Conservation (phyloP, 768 basidiomycete species). For the Tulasnella sp. region DNA sequence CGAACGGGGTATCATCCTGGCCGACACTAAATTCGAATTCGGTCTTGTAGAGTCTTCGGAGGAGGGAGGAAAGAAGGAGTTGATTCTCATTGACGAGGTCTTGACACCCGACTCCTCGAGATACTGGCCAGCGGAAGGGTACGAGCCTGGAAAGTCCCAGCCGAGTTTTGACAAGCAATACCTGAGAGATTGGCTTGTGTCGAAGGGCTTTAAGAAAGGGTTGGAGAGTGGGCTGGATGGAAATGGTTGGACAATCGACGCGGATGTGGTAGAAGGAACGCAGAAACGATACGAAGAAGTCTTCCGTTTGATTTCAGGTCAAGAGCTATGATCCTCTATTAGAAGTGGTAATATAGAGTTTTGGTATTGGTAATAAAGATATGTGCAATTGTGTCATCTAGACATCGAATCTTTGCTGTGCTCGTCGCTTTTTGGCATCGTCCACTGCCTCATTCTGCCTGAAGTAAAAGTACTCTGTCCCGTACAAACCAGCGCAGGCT, state of each 20-base stretch:
- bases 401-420: not conserved
- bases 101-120: slow-evolving; percentile 95
- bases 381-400: not conserved
- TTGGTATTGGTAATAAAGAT: not conserved
- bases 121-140: slow-evolving; percentile 82
- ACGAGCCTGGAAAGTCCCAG: slow-evolving; percentile 66
- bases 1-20: slow-evolving; percentile 78
- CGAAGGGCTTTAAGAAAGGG: slow-evolving; percentile 64
- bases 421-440: not conserved
- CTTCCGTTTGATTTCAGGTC: not conserved
- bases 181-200: slow-evolving; percentile 79
- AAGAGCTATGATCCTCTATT: not conserved
- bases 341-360: not conserved
- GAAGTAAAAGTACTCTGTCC: slow-evolving; percentile 23
- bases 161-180: slow-evolving; percentile 97
- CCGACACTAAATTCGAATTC: slow-evolving; percentile 99
- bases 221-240: slow-evolving; percentile 65
- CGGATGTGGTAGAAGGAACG: slow-evolving; percentile 70
- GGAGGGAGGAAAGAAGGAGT: slow-evolving; percentile 33
- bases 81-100: slow-evolving; percentile 93
- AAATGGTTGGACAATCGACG: slow-evolving; percentile 71
- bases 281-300: slow-evolving; percentile 73
- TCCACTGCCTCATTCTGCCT: not conserved
- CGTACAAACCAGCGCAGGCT: slow-evolving; percentile 26
- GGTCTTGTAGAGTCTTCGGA: slow-evolving; percentile 52